Evolutionary conservation across 2,329 filamentous ascomycete genomes (phyloP), one percentile per base, ranked within the genome.

Genomic region (Colletotrichum sidae): DNA sequence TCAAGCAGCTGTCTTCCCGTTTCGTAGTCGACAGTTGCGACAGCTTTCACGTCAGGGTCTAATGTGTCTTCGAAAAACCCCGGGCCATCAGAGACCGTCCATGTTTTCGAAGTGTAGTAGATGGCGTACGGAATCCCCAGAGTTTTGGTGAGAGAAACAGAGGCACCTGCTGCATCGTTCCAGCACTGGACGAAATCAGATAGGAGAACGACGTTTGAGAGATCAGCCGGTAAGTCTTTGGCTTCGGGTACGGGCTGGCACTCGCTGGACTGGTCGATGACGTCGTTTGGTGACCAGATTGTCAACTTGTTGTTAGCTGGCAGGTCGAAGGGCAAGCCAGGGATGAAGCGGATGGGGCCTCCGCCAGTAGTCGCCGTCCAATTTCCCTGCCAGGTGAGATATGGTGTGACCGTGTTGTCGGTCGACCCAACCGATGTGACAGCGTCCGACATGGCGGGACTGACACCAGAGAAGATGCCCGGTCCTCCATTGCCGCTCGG

Each of bases 81-180:
- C 1, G 75, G 77, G 54, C 75, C 81, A 7, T 79, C 81, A 8
- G 77, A 78, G 38, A 81, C 70, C 49, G 81, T 82, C 42, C 74
- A 73, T 44, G 76, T 75, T 57, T 78, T 77, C 4, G 76, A 73
- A 0, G 77, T 76, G 67, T 79, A 80, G 70, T 80, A 76, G 63
- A 80, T 70, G 45, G 79, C 72, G 45, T 80, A 80, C 55, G 76
- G 73, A 6, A 76, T 78, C 35, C 79, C 79, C 41, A 75, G 75
- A 5, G 73, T 75, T 2, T 49, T 41, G 3, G 60, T 59, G 5
- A 64, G 33, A 17, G 55, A 54, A 8, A 45, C n/a, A 2, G 12
- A 5, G 11, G 35, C 44, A 3, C 55, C 55, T 3, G 38, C 49
- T 1, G 47, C 35, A 13, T 57, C 42, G 4, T 25, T 60, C 49